A percentile compares a stretch with the other conserved stretches of the same genome.
These are phyloP conservation scores for Solanum arcanum DNA, from an alignment of 257 asterid species.

Conservation along the genomic window DNA sequence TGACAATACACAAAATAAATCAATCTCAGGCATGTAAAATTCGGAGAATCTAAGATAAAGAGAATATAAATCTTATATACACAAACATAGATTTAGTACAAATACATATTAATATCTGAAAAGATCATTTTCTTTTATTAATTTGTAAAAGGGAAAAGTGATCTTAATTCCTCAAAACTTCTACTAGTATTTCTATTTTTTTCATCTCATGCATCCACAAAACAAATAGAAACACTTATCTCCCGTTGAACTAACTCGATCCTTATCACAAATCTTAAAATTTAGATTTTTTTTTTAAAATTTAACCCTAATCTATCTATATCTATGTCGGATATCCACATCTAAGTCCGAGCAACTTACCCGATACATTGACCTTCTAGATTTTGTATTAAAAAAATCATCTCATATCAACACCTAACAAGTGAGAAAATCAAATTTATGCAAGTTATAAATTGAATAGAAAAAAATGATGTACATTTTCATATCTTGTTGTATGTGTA, in stretches of 20 bases:
- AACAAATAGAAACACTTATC: neutral
- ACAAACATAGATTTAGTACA: neutral
- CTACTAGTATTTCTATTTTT: neutral
- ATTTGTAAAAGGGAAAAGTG: neutral
- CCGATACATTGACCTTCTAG: neutral
- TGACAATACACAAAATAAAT: neutral
- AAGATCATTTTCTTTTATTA: neutral
- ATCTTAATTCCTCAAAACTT: neutral
- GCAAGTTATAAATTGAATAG: neutral
- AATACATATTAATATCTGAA: neutral
- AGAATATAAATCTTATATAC: too few relatives aligned
- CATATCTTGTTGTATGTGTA: neutral
- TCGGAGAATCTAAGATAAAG: neutral
- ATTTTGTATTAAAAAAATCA: too few relatives aligned
- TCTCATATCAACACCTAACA: neutral
- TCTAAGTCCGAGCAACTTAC: neutral
- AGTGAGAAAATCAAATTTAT: neutral
- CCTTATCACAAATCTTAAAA: neutral
- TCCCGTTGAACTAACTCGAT: neutral
- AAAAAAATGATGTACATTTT: too few relatives aligned
- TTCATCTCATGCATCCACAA: conserved; percentile 22
- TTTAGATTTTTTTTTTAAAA: neutral
- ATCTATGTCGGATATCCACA: neutral
- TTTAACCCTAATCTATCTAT: neutral
- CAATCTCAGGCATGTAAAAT: neutral